Conservation (phyloP, 768 basidiomycete species). For the Serendipita indica region DNA sequence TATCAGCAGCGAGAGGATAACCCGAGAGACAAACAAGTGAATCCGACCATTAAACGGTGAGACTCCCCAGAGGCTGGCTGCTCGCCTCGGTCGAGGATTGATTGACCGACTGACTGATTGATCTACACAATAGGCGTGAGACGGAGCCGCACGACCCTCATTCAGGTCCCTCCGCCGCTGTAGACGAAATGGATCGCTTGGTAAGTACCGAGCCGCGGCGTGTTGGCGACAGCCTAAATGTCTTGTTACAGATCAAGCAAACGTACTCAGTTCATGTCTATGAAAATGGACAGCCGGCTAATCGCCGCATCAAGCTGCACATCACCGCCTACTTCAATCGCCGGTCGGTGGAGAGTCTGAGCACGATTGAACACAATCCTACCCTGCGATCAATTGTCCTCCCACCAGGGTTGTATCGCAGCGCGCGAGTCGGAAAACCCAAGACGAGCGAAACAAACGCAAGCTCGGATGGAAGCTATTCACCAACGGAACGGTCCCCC, state of each 20-base stretch:
- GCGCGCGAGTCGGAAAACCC: conserved; percentile 4
- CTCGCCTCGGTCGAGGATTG: too few species aligned
- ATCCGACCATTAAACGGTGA: too few species aligned
- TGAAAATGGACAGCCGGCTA: neutral
- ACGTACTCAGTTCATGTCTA: conserved; percentile 7
- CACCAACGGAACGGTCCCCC: neutral
- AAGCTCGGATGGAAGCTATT: neutral
- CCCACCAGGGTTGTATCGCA: conserved; percentile 4
- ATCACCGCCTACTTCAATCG: conserved; percentile 8
- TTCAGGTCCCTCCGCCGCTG: neutral
- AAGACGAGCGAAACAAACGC: neutral
- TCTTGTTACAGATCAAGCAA: conserved; percentile 1
- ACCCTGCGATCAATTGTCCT: conserved; percentile 2
- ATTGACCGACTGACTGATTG: conserved; percentile 2
- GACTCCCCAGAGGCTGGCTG: neutral
- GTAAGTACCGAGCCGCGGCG: neutral
- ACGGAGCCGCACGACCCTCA: conserved; percentile 6
- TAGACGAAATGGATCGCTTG: conserved; percentile 6
- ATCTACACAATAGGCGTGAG: neutral
- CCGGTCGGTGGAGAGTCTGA: neutral
- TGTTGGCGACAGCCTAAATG: neutral
- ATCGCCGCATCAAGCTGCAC: neutral
- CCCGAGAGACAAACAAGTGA: conserved; percentile 3
- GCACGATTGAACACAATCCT: neutral
- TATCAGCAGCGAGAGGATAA: conserved; percentile 8